phyloP scores from a whole-genome alignment of 148 eudicot genomes.

The Amaranthus cruentus region DNA sequence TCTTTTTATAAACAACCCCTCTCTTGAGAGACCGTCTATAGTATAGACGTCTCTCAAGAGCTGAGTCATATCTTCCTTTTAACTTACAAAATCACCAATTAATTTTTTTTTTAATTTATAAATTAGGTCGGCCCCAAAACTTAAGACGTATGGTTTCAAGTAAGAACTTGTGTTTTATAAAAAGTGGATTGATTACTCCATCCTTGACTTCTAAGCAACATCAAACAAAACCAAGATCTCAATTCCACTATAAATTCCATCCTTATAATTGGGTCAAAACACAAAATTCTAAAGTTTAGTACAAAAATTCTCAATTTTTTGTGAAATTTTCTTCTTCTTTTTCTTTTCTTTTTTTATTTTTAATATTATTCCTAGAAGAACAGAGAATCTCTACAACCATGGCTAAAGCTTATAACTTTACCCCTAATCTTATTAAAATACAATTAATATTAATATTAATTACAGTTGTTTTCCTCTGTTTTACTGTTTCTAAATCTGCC shows the following conservation, averaged over 20 bases:
- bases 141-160: too few species aligned
- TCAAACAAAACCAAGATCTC: slow-evolving; percentile 1
- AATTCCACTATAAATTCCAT: slow-evolving; percentile 12
- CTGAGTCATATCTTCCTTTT: too few species aligned
- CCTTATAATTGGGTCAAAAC: slow-evolving; percentile 8
- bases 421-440: neutral
- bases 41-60: too few species aligned
- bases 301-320: too few species aligned
- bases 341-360: neutral
- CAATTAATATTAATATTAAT: slow-evolving; percentile 7
- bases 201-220: slow-evolving; percentile 25
- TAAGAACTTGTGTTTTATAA: too few species aligned
- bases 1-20: too few species aligned
- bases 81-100: too few species aligned
- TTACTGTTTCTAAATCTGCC: slow-evolving; percentile 43
- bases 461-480: slow-evolving; percentile 12
- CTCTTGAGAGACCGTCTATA: too few species aligned
- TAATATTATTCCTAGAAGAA: neutral
- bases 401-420: neutral
- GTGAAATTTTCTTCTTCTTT: neutral
- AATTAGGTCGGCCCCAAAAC: too few species aligned
- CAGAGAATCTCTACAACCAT: slow-evolving; percentile 16
- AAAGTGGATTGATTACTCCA: neutral
- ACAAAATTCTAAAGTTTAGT: neutral
- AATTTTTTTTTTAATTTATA: too few species aligned